Base-by-base conservation (phyloP, 2,329 filamentous ascomycete genomes). In the Aspergillus brasiliensis region DNA sequence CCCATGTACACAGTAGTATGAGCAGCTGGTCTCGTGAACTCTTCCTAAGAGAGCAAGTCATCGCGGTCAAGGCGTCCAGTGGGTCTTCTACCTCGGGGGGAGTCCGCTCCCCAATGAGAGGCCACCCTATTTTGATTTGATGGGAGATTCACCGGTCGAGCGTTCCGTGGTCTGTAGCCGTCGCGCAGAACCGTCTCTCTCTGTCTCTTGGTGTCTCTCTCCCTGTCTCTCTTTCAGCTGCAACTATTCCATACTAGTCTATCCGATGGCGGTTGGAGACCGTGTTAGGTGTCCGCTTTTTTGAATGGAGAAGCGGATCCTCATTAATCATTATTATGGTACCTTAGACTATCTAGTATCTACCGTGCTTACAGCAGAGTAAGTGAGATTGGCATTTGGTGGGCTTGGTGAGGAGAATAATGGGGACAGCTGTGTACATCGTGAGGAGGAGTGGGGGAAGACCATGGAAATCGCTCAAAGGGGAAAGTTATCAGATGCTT, bases 401-500 rank as follows among this genome's bases (percentile, higher is more conserved):
- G 40, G 40, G 13, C 5, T 17, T 42, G n/a, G 17, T 23, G 40
- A 13, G 40, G 31, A 34, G 31, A 34, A 34, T 34, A 44, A 44
- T 13, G 40, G 38, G 38, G 38, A 42, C 38, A 13, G 11, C 11
- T 34, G 31, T 34, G 31, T 17, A 19, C 28, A 23, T 52, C 38
- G 40, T 40, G 11, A 59, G 42, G 31, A 54, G 40, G 44, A 61
- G 34, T 53, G 44, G 59, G 31, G 42, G 40, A 21, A 10, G 11
- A 34, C 21, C 23, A 51, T 60, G 61, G 56, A 54, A 55, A 60
- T 56, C n/a, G 42, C 64, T 48, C 58, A 60, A 66, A 64, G 38
- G 51, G 64, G 64, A 58, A 66, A 63, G 56, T 57, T 53, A 56
- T 66, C 64, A 51, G 64, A 44, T 44, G 61, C 53, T 58, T 47